Evolutionary conservation across 352 stramenopile species (phyloP), one percentile per base, ranked within the genome.

Genomic region (Elongisporangium prolatum): DNA sequence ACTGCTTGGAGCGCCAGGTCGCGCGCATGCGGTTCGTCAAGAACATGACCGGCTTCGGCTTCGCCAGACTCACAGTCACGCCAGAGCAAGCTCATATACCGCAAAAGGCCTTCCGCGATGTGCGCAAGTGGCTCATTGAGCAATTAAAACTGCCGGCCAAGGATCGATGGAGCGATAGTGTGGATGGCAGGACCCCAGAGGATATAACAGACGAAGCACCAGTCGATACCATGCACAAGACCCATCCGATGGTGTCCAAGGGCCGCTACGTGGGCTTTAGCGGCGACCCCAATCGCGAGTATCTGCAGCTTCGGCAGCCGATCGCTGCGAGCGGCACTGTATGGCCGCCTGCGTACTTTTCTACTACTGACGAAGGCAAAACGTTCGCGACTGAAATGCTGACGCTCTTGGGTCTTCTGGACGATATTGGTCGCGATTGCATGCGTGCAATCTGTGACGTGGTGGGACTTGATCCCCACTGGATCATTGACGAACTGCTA

Each of bases 341-440:
- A n/a, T 94, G 85, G 85, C 85, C 85, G 9, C 83, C 81, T 11
- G 50, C 48, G 21, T 89, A 89, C 52, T 94, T 94, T 55, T n/a
- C n/a, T n/a, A 56, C 64, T 21, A 64, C 86, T n/a, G 48, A 78
- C 13, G 57, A 67, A 25, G 52, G 38, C 0, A 54, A 59, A n/a
- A 52, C 64, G 18, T 93, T 93, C 54, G 81, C 83, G 9, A 66
- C 53, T 7, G 64, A 91, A 25, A 67, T 94, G 75, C 53, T 93
- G 28, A 56, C 38, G 17, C 61, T 93, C 4, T 8, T 93, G 22
- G 60, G 86, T 17, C 28, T 90, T 17, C 69, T 94, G 11, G 83
- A 94, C 52, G 59, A 69, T 58, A 63, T 94, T 44, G 77, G 73
- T 9, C 80, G 82, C 24, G 75, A 89, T 57, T 94, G 85, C 54